Conservation (phyloP, 306 rosid genomes). For the Oxytropis ochrocephala region DNA sequence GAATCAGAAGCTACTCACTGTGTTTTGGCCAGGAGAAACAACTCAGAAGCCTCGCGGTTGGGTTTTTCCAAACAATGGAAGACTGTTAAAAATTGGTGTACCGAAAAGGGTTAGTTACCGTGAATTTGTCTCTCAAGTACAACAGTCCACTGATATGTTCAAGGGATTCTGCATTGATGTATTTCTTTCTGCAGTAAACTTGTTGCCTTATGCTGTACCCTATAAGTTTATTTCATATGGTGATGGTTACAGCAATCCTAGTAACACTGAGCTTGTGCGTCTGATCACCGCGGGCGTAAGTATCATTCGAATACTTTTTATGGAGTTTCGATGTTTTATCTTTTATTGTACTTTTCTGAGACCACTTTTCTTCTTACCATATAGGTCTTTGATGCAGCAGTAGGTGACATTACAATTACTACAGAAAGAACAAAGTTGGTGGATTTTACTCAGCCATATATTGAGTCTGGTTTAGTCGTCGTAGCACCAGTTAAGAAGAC, state of each 20-base stretch:
- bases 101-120: constrained; percentile 65
- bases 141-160: constrained; percentile 53
- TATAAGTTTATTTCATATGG: constrained; percentile 59
- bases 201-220: constrained; percentile 88
- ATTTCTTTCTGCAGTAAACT: constrained; percentile 68
- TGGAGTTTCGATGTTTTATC: constrained; percentile 5
- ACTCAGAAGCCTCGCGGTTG: constrained; percentile 80
- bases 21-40: constrained; percentile 91
- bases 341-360: constrained; percentile 16
- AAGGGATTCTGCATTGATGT: constrained; percentile 92
- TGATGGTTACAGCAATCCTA: constrained; percentile 68
- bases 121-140: constrained; percentile 51
- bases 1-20: constrained; percentile 41
- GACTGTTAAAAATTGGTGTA: constrained; percentile 66
- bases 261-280: constrained; percentile 59
- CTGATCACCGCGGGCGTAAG: constrained; percentile 71
- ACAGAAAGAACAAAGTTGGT: constrained; percentile 85
- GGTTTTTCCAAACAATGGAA: constrained; percentile 89
- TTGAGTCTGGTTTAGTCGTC: constrained; percentile 89
- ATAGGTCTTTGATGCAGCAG: constrained; percentile 75
- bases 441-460: constrained; percentile 91
- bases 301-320: constrained; percentile 8
- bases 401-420: constrained; percentile 87
- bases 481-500: constrained; percentile 63
- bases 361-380: constrained; percentile 22